Evolutionary conservation across 805 yeast genomes (phyloP), one percentile per base, ranked within the genome.

Genomic region (Candida cerambycidarum): DNA sequence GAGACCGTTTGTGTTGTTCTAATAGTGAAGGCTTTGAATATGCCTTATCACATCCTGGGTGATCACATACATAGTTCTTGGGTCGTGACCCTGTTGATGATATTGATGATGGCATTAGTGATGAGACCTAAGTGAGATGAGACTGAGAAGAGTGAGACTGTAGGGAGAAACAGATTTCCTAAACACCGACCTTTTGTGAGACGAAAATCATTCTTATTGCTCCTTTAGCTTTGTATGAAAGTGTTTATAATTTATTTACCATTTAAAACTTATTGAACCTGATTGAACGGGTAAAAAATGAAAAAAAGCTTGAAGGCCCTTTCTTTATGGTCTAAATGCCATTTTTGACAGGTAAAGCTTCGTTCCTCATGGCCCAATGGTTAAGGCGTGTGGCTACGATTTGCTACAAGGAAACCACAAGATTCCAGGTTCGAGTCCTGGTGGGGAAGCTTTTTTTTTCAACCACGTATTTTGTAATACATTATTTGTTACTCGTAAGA

Each of bases 21-120:
- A 93, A 67, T 9, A 89, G 69, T 1, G 95, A 82, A 0, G 97
- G 97, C 38, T 92, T 73, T 5, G 85, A 68, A 55, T 89, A 92
- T 1, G 85, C 76, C 59, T 89, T 92, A 12, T 65, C 76, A 56
- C 98, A 93, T 2, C 77, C 83, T 5, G 70, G 75, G 45, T 69
- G 75, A 14, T 73, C 76, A 60, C 98, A 92, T 10, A 60, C 55
- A 56, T 84, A 83, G 17, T 62, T 69, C 55, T 87, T 89, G 0
- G 78, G 75, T 24, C 38, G 32, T 24, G 38, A 31, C 7, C 39
- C 46, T 19, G 24, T n/a, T 4, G 45, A 42, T 4, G 38, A 33
- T 19, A 38, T 24, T 34, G 38, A 34, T 34, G 41, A 38, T 31
- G 42, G 17, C 37, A 21, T 34, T 6, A 19, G 8, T 21, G 8